Evolutionary conservation across 495 filamentous ascomycete genomes (phyloP).

Genomic region (Trichoderma parareesei): DNA sequence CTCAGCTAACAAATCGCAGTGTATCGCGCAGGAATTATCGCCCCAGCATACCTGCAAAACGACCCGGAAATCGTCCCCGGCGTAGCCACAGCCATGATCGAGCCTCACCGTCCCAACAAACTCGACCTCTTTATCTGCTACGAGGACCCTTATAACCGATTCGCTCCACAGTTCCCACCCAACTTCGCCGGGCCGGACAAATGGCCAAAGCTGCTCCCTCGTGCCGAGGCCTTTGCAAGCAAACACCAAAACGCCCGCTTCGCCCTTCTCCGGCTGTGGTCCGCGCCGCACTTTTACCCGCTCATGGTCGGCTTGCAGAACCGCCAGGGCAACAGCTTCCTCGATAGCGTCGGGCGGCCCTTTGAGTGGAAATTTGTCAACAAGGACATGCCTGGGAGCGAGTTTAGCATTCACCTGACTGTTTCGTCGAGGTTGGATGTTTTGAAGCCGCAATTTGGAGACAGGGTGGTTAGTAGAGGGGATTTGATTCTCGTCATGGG

Average conservation of each 20-base stretch:
- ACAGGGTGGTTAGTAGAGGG: constrained; percentile 29
- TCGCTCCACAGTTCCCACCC: constrained; percentile 14
- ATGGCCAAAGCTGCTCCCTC: constrained; percentile 23
- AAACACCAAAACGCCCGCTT: constrained; percentile 26
- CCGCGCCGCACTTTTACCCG: constrained; percentile 43
- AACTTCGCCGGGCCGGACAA: constrained; percentile 20
- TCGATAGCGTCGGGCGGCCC: constrained; percentile 29
- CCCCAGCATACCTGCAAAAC: constrained; percentile 21
- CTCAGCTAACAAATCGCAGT: constrained; percentile 19
- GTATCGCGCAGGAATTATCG: constrained; percentile 37
- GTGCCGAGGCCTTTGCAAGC: constrained; percentile 24
- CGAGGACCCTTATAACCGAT: constrained; percentile 14
- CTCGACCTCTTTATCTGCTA: constrained; percentile 39
- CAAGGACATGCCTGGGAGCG: constrained; percentile 39
- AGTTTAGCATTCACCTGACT: constrained; percentile 36
- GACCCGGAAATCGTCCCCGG: constrained; percentile 23
- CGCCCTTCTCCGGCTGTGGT: constrained; percentile 41
- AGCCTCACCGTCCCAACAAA: constrained; percentile 26
- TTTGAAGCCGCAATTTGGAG: constrained; percentile 24
- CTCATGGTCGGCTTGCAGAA: constrained; percentile 34
- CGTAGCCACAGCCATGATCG: constrained; percentile 28
- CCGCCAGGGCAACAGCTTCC: constrained; percentile 26
- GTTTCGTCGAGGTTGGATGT: constrained; percentile 23
- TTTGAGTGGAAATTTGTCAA: constrained; percentile 45
- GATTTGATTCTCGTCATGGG: constrained; percentile 43